Percentiles rank a stretch among this genome's conserved stretches.
phyloP scores from a whole-genome alignment of 495 filamentous ascomycete genomes.

The Cairneyella variabilis region DNA sequence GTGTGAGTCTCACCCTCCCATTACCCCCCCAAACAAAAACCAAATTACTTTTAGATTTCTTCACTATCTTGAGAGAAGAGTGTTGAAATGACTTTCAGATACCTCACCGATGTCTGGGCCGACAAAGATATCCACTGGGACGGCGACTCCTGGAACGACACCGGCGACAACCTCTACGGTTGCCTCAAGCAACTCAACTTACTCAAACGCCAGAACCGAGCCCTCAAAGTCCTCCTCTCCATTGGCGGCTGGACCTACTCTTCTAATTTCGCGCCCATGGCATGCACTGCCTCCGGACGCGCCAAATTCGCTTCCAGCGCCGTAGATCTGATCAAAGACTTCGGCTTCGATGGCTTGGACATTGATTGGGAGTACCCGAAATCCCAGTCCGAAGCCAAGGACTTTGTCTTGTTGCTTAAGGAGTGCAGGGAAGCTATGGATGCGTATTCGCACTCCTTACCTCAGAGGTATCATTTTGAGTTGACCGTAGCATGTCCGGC shows the following conservation, averaged over 20 bases:
- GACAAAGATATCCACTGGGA: constrained; percentile 88
- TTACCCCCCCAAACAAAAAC: no score
- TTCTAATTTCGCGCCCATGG: constrained; percentile 73
- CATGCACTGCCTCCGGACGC: constrained; percentile 58
- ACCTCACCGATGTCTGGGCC: constrained; percentile 79
- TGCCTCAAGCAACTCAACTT: constrained; percentile 93
- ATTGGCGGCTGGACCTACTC: constrained; percentile 98
- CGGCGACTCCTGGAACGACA: constrained; percentile 69
- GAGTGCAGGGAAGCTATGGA: constrained; percentile 59
- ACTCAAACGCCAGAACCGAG: constrained; percentile 81
- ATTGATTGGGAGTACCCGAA: constrained; percentile 63
- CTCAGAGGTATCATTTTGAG: constrained; percentile 58
- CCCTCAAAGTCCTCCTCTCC: constrained; percentile 86
- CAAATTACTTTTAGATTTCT: neutral
- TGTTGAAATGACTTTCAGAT: no score
- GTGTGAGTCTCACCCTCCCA: constrained; percentile 37
- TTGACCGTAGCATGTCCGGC: constrained; percentile 73
- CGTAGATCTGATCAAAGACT: constrained; percentile 63
- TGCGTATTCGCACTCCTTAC: constrained; percentile 49
- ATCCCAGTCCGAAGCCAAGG: constrained; percentile 57
- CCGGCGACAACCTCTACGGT: constrained; percentile 76
- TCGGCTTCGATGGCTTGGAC: constrained; percentile 56
- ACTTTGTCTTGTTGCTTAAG: constrained; percentile 72
- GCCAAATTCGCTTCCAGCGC: constrained; percentile 65
- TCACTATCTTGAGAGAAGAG: no score